Evolutionary conservation across 1,284 basidiomycete genomes (phyloP), one percentile per base, ranked within the genome.

Genomic region (Ustilago hordei): DNA sequence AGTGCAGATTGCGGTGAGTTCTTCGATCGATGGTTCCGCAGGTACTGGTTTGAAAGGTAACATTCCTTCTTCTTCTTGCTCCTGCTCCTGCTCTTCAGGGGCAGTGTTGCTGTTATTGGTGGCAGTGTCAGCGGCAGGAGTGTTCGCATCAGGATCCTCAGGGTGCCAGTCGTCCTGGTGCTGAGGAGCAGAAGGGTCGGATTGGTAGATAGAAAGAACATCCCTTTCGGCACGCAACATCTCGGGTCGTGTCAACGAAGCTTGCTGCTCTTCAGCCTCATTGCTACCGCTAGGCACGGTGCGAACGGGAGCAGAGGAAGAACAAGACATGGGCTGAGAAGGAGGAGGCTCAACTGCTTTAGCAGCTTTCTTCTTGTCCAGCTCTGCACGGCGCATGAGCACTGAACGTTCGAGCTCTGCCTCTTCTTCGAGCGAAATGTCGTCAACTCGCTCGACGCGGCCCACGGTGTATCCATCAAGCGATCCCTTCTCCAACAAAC

Each of bases 401-500:
- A 65, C 78, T 8, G 66, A 64, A 0, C 65, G 59, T 45, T 80
- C 79, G 28, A 78, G 61, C 60, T 78, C 79, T 4, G 73, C 67
- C 48, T 80, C 68, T 55, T 82, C 80, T 47, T 75, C 77, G 28
- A 72, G 59, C 53, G 69, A 69, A 13, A 81, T 72, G 52, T 82
- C 81, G 54, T 80, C 80, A 7, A 82, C 59, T 35, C 60, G 67
- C 57, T 97, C 94, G 47, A 95, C 90, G 53, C 93, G 88, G 2
- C 91, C 95, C 55, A 97, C 92, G 83, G 91, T 91, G 85, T 98
- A 98, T 7, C 95, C 95, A 85, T 98, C 95, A 3, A 82, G 57
- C 39, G 75, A 67, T 13, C 93, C 64, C 91, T 90, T 80, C 84
- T 95, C 93, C 69, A 95, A 87, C 71, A 97, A 89, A 56, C 93